Evolutionary conservation across 1,284 basidiomycete species (phyloP).

Genomic region (Cryptococcus amylolentus): DNA sequence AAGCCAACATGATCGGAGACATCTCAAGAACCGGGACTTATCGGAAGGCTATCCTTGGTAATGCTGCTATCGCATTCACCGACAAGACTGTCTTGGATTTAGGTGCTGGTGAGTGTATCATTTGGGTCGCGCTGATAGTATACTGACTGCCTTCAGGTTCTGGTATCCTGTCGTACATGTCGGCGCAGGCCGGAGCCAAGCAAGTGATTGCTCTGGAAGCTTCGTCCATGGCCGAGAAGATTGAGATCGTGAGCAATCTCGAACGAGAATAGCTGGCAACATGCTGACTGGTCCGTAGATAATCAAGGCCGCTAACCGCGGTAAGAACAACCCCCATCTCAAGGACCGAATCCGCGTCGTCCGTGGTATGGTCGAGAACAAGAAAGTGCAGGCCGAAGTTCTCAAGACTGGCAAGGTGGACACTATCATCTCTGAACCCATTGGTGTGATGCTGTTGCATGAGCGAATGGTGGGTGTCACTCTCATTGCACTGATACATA

Average conservation of each 20-base stretch:
- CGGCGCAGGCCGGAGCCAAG: constrained; percentile 52
- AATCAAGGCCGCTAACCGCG: constrained; percentile 42
- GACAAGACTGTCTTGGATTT: constrained; percentile 51
- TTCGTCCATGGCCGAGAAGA: constrained; percentile 53
- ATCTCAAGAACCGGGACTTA: constrained; percentile 48
- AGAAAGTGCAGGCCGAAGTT: constrained; percentile 37
- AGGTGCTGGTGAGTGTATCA: constrained; percentile 47
- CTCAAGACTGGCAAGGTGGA: constrained; percentile 49
- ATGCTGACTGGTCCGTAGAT: constrained; percentile 26
- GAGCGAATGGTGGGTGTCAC: constrained; percentile 52
- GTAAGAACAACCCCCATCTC: constrained; percentile 40
- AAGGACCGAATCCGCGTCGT: constrained; percentile 40
- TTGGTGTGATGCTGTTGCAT: constrained; percentile 54
- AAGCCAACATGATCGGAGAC: constrained; percentile 52
- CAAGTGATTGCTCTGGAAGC: constrained; percentile 55
- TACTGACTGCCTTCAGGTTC: constrained; percentile 41
- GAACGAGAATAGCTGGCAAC: background rate
- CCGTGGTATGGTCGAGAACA: constrained; percentile 46
- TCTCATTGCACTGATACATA: background rate
- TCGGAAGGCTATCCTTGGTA: constrained; percentile 49
- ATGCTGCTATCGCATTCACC: constrained; percentile 43
- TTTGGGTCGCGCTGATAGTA: background rate
- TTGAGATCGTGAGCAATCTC: constrained; percentile 44
- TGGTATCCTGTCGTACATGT: constrained; percentile 54
- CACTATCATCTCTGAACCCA: constrained; percentile 55